These are phyloP conservation scores for Microstegium vimineum DNA, from an alignment of 176 grass and related monocot species.

Conservation along the genomic window DNA sequence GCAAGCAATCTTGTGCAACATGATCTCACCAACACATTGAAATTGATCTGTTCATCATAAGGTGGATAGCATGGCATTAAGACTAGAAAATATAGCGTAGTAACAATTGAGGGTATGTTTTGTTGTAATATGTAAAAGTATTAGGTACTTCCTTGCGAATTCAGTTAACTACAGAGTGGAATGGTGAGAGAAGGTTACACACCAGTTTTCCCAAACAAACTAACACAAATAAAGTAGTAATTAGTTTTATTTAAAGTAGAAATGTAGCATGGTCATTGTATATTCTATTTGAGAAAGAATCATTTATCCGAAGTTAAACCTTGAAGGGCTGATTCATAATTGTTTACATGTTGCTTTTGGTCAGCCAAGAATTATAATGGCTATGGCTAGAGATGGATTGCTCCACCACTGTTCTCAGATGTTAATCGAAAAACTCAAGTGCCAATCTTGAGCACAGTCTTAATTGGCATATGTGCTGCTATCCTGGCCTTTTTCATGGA, in stretches of 20 bases:
- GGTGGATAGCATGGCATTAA: not conserved
- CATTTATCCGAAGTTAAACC: not conserved
- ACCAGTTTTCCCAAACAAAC: not conserved
- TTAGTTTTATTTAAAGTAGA: not conserved
- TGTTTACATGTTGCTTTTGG: slow-evolving; percentile 20
- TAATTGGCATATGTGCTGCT: slow-evolving; percentile 66
- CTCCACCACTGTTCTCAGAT: slow-evolving; percentile 60
- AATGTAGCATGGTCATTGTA: not conserved
- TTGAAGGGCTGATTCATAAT: slow-evolving; percentile 8
- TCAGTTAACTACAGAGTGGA: not conserved
- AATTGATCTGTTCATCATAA: not conserved
- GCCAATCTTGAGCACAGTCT: slow-evolving; percentile 67
- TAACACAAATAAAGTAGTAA: slow-evolving; percentile 1
- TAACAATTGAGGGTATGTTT: not conserved
- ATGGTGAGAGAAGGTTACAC: not conserved
- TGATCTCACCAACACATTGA: not conserved
- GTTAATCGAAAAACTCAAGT: slow-evolving; percentile 70
- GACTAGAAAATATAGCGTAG: not conserved
- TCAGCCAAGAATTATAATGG: slow-evolving; percentile 93
- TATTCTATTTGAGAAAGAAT: slow-evolving; percentile 9
- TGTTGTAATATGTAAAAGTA: not conserved
- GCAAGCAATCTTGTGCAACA: not conserved
- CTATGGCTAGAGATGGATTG: slow-evolving; percentile 93
- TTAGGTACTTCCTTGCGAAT: not conserved
- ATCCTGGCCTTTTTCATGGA: slow-evolving; percentile 86